Base-by-base conservation (phyloP, 306 rosid genomes). In the Corylus avellana region DNA sequence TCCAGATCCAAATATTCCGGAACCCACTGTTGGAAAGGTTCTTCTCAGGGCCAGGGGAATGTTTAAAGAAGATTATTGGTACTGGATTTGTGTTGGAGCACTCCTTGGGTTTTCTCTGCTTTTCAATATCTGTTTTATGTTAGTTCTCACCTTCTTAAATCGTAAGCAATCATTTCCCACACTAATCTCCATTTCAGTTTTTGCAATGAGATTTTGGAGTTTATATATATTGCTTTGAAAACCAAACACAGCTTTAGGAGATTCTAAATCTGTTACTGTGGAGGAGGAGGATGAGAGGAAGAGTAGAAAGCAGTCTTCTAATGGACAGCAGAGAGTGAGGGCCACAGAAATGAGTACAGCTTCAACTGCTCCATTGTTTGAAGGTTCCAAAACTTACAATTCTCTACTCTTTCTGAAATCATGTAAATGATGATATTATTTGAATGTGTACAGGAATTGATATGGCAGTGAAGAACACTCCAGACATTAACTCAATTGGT, bases 61-160 rank as follows among this genome's bases (percentile, higher is more conserved):
- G 82, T 89, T 75, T 53, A 74, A 84, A 9, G 91, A 88, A 27
- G 89, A 90, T 25, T 78, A 88, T 70, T 89, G 94, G 97, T 94
- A 84, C 71, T 91, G 97, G 98, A 83, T 94, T 72, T 86, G 84
- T 81, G 25, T 94, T 39, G 98, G 85, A 62, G 97, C 97, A 74
- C 87, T 92, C 58, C 49, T 84, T 64, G 98, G 88, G 10, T 94
- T 86, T 87, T 88, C 92, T 56, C 55, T 92, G 59, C 73, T 91
- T 69, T 92, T 90, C 80, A 94, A 90, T 85, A 0, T 87, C 75
- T 56, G 77, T 70, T 91, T 88, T 74, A 72, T 82, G 51, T 27
- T 54, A 44, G 93, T 95, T 16, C 85, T 94, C 49, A 86, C 98
- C 57, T 88, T 61, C 80, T 77, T 92, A 55, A 86, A 80, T 46